Evolutionary conservation across 2,329 filamentous ascomycete species (phyloP), one percentile per base, ranked within the genome.

Genomic region (Fonsecaea erecta): DNA sequence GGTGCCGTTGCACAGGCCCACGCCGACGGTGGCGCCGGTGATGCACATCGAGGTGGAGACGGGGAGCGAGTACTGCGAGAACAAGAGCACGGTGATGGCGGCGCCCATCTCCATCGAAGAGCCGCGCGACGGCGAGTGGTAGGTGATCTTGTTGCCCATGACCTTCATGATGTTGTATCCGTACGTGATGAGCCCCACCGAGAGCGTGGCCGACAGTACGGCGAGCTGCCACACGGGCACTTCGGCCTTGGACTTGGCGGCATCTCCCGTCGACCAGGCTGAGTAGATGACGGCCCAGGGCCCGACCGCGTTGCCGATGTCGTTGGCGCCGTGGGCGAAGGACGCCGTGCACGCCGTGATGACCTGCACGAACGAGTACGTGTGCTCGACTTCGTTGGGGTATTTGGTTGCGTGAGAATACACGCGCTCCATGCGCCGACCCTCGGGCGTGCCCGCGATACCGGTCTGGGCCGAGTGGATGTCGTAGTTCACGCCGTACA

Each of bases 141-240:
- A 90, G 64, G 89, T 91, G 76, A 91, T 88, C 78, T 90, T 90
- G 83, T 92, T 93, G 60, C 90, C 90, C 89, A 92, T 92, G 77
- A 90, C 88, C 80, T 90, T 91, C 89, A 92, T 92, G 79, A 92
- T 92, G 81, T 92, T 92, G 81, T 92, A 92, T 9, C 90, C 90
- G 72, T 92, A 92, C 14, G 89, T 92, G 74, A 88, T 82, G 63
- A 92, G 82, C 71, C 90, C 90, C 48, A 88, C 68, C 53, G 84
- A 90, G 74, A 92, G 88, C 43, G 82, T 86, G 1, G 81, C 75
- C 28, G 86, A 83, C 12, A 90, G 80, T 18, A 93, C 88, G 57
- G 88, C 90, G 61, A 93, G 84, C 77, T 92, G 90, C 91, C 91
- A 94, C 52, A 90, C 74, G 2, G 88, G 88, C 0, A 93, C 90